Evolutionary conservation across 148 eudicot species (phyloP).

Genomic region (Rhododendron molle): DNA sequence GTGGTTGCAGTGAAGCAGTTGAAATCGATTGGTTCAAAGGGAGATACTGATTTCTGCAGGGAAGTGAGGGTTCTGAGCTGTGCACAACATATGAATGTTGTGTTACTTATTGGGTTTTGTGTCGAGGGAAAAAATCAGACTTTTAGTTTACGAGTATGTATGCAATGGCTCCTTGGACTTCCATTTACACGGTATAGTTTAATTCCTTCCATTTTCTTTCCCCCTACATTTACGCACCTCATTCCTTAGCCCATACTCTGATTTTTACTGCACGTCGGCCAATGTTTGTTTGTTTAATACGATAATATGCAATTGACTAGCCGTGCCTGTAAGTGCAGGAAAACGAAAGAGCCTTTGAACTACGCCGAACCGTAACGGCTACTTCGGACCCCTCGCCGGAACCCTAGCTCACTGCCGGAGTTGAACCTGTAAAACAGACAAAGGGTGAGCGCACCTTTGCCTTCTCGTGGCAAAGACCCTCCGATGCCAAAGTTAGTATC

Average conservation of each 20-base stretch:
- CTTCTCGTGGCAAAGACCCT: too few species aligned
- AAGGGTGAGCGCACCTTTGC: too few species aligned
- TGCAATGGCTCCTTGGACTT: slow-evolving; percentile 82
- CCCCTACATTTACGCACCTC: not conserved
- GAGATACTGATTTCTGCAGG: slow-evolving; percentile 77
- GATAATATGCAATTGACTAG: not conserved
- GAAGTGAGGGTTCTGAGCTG: slow-evolving; percentile 80
- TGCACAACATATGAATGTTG: slow-evolving; percentile 93
- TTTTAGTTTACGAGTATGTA: slow-evolving; percentile 71
- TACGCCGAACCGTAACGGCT: too few species aligned
- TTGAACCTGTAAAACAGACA: too few species aligned
- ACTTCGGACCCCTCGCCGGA: too few species aligned
- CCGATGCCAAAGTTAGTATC: too few species aligned
- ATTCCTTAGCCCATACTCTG: not conserved
- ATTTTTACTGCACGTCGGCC: not conserved
- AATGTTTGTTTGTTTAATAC: not conserved
- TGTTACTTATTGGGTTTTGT: slow-evolving; percentile 80
- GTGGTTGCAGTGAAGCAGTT: slow-evolving; percentile 74
- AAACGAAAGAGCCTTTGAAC: too few species aligned
- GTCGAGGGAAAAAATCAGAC: slow-evolving; percentile 49
- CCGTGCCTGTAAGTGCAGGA: too few species aligned
- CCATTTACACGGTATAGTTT: slow-evolving; percentile 64
- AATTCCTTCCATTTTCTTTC: not conserved
- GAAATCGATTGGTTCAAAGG: slow-evolving; percentile 60
- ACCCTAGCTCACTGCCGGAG: too few species aligned